Evolutionary conservation across 345 rosid species (phyloP), one percentile per base, ranked within the genome.

Genomic region (Murraya paniculata): DNA sequence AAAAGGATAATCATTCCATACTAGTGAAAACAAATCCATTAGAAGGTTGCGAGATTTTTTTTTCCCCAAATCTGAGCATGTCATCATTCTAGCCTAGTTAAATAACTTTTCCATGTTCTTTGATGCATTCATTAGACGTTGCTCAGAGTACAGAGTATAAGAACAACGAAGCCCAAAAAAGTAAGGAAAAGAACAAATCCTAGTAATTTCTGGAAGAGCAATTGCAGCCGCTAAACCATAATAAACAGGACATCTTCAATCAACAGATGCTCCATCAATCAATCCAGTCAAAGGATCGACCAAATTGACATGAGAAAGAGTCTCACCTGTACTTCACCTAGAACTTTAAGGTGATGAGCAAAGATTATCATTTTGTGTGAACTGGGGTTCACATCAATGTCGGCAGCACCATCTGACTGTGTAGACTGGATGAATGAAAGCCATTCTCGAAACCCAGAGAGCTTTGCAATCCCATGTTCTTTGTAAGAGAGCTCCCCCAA

Each of bases 281-380:
- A 24, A 68, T 68, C 11, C 33, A 25, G 36, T 38, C 24, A 59
- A 74, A 10, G 38, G 35, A n/a, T 16, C n/a, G n/a, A n/a, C n/a
- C n/a, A 57, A 25, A 65, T 68, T 1, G 9, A 62, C 75, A 4
- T 36, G 57, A 78, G 38, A 77, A 75, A 61, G 71, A 65, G 62
- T 80, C 86, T 82, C 62, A 95, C 98, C 93, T 93, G 97, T 77
- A 95, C 84, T 72, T 94, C 89, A 85, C 93, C 90, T 66, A 95
- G 93, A 87, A 95, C 99, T 89, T 88, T 93, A 79, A 87, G 98
- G 80, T 95, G 99, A 86, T 95, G 97, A 61, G 91, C 99, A 86
- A 95, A 95, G 82, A 95, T 85, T 71, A 95, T 86, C 98, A 92
- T 95, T 81, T 95, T 95, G 68, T 78, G 86, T 68, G 88, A 83